Percentiles rank a stretch among this genome's conserved stretches.
phyloP scores from a whole-genome alignment of 2,329 filamentous ascomycete genomes.

The Raffaelea albimanens region DNA sequence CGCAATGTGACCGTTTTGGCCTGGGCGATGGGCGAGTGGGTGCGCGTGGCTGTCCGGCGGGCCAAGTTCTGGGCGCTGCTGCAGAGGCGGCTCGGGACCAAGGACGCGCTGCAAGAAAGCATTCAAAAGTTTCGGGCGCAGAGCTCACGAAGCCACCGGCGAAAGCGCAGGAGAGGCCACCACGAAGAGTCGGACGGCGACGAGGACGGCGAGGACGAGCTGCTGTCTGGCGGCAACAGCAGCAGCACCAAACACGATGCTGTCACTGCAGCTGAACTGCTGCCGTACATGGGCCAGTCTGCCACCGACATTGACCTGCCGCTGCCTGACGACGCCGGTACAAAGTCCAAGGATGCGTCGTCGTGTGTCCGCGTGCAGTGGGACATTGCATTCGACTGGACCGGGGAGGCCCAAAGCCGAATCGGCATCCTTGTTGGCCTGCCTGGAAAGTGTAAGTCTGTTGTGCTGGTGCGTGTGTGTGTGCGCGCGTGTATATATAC shows the following conservation, averaged over 20 bases:
- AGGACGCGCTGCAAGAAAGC: slow-evolving; percentile 18
- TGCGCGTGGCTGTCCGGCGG: slow-evolving; percentile 48
- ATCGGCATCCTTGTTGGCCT: slow-evolving; percentile 45
- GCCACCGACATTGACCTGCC: slow-evolving; percentile 39
- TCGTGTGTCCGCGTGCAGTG: slow-evolving; percentile 49
- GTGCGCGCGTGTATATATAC: not conserved
- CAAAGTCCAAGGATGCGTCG: slow-evolving; percentile 25
- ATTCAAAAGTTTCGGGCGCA: not conserved
- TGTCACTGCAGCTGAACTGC: slow-evolving; percentile 31
- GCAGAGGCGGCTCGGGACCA: slow-evolving; percentile 33
- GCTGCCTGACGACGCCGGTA: slow-evolving; percentile 20
- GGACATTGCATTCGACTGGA: slow-evolving; percentile 62
- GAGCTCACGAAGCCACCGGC: slow-evolving; percentile 9
- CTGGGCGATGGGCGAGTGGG: slow-evolving; percentile 63
- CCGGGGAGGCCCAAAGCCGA: slow-evolving; percentile 56
- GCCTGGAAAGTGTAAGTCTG: slow-evolving; percentile 53
- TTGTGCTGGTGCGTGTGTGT: slow-evolving; percentile 19
- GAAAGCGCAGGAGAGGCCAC: slow-evolving; percentile 4
- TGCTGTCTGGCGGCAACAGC: slow-evolving; percentile 16
- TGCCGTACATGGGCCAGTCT: slow-evolving; percentile 45
- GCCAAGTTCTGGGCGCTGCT: slow-evolving; percentile 54
- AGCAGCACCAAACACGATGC: slow-evolving; percentile 11
- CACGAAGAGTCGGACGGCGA: slow-evolving; percentile 10
- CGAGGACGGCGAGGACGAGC: slow-evolving; percentile 10
- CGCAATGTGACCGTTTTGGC: slow-evolving; percentile 50